These are phyloP conservation scores for Cladorrhinum samala DNA, from an alignment of 495 filamentous ascomycete species.

Conservation along the genomic window DNA sequence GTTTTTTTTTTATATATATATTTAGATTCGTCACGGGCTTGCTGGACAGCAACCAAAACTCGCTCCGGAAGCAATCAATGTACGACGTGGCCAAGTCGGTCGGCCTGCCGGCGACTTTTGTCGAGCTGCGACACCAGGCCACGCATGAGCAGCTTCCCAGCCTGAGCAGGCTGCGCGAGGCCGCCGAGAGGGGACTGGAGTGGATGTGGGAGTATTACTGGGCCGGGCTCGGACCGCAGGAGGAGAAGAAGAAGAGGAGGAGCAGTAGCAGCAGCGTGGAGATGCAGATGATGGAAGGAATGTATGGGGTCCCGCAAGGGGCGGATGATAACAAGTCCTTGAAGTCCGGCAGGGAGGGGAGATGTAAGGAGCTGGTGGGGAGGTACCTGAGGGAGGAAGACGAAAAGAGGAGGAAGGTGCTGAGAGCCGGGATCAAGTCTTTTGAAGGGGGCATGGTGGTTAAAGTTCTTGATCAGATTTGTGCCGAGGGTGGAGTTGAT, in stretches of 20 bases:
- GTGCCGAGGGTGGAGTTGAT: not conserved
- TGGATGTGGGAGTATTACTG: slow-evolving; percentile 93
- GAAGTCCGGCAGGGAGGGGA: not conserved
- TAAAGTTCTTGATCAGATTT: not conserved
- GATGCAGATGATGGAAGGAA: too few species aligned
- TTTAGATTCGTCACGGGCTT: slow-evolving; percentile 86
- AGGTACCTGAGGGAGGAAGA: not conserved
- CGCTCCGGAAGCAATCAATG: slow-evolving; percentile 70
- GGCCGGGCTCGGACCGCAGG: slow-evolving; percentile 20
- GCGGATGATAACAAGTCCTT: too few species aligned
- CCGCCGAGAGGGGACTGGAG: slow-evolving; percentile 58
- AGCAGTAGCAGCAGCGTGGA: not conserved
- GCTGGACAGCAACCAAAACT: slow-evolving; percentile 66
- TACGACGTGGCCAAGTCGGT: slow-evolving; percentile 70
- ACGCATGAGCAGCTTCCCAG: slow-evolving; percentile 83
- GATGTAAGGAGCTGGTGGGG: not conserved
- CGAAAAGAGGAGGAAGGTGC: slow-evolving; percentile 2
- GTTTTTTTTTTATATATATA: too few species aligned
- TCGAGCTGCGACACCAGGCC: slow-evolving; percentile 83
- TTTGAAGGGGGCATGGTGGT: slow-evolving; percentile 10
- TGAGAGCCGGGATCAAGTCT: slow-evolving; percentile 16
- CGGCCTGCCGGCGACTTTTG: slow-evolving; percentile 74
- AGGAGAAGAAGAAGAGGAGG: slow-evolving; percentile 15
- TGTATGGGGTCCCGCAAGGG: too few species aligned
- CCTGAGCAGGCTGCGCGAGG: slow-evolving; percentile 59